Conservation (phyloP, 2,329 filamentous ascomycete species). For the Neonectria ditissima region DNA sequence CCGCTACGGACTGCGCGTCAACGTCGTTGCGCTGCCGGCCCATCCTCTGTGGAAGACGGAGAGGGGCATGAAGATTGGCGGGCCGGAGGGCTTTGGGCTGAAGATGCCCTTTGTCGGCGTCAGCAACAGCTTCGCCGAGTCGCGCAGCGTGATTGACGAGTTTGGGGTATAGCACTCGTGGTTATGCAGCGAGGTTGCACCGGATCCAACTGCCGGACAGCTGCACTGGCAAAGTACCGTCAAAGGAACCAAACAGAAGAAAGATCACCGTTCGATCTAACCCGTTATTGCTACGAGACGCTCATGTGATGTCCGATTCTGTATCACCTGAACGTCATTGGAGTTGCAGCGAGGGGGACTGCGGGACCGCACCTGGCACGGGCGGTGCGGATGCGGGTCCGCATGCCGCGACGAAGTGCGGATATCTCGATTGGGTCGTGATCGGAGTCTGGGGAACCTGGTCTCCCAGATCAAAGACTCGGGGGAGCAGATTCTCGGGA, state of each 20-base stretch:
- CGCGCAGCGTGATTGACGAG: constrained; percentile 64
- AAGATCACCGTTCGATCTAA: not conserved
- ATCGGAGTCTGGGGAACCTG: not conserved
- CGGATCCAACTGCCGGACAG: not conserved
- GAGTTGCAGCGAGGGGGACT: not conserved
- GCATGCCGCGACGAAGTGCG: constrained; percentile 5
- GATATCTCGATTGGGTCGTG: not conserved
- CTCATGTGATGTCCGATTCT: constrained; percentile 7
- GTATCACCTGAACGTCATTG: constrained; percentile 14
- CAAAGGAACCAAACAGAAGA: not conserved
- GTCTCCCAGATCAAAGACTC: not conserved
- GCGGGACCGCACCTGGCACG: constrained; percentile 20
- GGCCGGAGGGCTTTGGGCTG: constrained; percentile 50
- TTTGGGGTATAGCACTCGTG: constrained; percentile 44
- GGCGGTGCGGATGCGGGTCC: constrained; percentile 16
- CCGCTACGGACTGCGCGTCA: constrained; percentile 63
- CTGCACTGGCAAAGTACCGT: not conserved
- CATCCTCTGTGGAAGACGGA: constrained; percentile 62
- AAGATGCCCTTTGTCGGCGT: constrained; percentile 46
- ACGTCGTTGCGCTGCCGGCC: constrained; percentile 61
- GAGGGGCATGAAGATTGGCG: constrained; percentile 49
- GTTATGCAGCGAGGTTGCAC: not conserved
- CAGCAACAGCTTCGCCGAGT: constrained; percentile 56
- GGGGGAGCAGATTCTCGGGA: not conserved
- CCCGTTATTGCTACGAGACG: not conserved